Conservation (phyloP, 352 stramenopile genomes). For the Phytophthora fragariaefolia region DNA sequence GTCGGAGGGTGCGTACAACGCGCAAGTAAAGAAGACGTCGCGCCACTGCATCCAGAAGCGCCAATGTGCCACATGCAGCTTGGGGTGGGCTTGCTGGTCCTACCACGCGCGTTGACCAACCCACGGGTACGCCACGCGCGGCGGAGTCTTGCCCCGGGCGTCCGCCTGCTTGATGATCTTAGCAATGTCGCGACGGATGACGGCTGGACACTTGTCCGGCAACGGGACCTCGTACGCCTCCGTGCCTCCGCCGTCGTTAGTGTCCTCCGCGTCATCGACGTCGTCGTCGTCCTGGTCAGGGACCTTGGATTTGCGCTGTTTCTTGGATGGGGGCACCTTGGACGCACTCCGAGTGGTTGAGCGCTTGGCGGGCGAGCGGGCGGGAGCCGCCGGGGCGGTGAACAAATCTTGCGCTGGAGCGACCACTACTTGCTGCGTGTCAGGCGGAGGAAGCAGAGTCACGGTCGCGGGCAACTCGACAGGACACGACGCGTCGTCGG, state of each 20-base stretch:
- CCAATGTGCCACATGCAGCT: not conserved
- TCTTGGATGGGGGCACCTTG: no score
- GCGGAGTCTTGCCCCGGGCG: not conserved
- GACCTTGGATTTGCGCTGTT: no score
- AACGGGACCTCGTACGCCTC: not conserved
- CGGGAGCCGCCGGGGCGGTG: no score
- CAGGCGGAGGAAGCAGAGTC: no score
- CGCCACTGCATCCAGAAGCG: not conserved
- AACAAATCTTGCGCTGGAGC: no score
- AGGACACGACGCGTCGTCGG: no score
- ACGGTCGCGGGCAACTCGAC: no score
- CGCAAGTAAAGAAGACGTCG: not conserved
- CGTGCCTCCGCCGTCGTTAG: not conserved
- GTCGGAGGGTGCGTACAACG: not conserved
- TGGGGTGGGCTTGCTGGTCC: not conserved
- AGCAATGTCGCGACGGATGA: not conserved
- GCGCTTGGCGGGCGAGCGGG: no score
- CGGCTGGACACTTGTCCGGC: not conserved
- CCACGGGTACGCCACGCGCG: not conserved
- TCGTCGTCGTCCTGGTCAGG: not conserved
- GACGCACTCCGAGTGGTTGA: no score
- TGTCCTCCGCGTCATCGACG: not conserved
- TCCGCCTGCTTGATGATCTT: not conserved
- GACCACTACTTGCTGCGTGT: no score
- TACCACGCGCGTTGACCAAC: not conserved